Percentiles rank a stretch among this genome's conserved stretches.
Conservation (phyloP, 345 rosid genomes). For the Eucalyptus regnans region DNA sequence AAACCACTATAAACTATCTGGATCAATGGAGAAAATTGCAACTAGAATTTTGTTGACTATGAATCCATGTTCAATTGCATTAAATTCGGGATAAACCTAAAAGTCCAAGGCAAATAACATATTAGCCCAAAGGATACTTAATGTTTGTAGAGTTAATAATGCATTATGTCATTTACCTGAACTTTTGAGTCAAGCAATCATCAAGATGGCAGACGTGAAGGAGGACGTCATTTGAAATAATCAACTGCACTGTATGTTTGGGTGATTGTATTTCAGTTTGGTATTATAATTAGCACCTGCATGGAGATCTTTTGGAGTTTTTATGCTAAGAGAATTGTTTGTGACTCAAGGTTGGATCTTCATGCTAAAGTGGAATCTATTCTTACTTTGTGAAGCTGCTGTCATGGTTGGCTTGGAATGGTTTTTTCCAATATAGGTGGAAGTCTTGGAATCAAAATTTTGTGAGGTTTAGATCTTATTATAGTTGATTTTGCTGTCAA, state of each 20-base stretch:
- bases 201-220: neutral
- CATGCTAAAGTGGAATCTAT: neutral
- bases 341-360: neutral
- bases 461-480: neutral
- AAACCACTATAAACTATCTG: neutral
- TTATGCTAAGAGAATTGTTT: neutral
- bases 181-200: neutral
- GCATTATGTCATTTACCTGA: neutral
- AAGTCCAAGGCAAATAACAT: neutral
- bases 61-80: neutral
- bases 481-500: neutral
- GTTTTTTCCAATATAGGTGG: neutral
- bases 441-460: neutral
- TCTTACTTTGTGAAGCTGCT: neutral
- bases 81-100: fast-evolving
- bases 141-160: neutral
- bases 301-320: neutral
- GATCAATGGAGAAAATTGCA: neutral
- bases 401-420: neutral
- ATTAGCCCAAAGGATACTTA: neutral
- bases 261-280: too few species aligned
- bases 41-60: neutral
- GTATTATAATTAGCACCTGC: neutral
- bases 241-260: too few species aligned
- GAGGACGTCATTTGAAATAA: too few species aligned